Evolutionary conservation across 352 stramenopile genomes (phyloP), one percentile per base, ranked within the genome.

Genomic region (Phytopythium sindhum): DNA sequence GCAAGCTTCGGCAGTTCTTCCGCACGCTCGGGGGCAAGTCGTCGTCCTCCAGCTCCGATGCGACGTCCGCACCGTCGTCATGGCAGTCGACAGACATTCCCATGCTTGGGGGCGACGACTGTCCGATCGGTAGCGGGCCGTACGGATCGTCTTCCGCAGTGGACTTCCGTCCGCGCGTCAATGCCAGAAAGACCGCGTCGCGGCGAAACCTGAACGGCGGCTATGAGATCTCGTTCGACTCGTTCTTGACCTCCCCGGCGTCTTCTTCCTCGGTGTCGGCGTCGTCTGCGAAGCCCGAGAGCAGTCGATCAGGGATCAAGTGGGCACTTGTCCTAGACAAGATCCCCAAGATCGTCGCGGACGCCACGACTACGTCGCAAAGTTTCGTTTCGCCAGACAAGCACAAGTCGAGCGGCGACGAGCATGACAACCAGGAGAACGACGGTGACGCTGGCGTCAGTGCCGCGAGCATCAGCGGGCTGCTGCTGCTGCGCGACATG

Each of bases 1-100:
- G 83, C 68, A 85, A 81, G 58, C 64, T 85, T 59, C 75, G 74
- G 53, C 69, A 66, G 11, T 85, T 85, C 51, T 80, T 85, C 66
- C 76, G 74, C 62, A 71, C 72, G 28, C 66, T 85, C 45, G 69
- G 69, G 31, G 74, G 74, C 45, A 85, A 80, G 52, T 64, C 77
- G 44, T 69, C 73, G 28, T 56, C 64, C 15, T 54, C 66, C n/a
- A 57, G 66, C 3, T 63, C 66, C 8, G 63, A 60, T 2, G 15
- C 19, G 23, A 57, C 47, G 45, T 35, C 42, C 14, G 61, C 62
- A 17, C 29, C 63, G 2, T 51, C 12, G 2, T 26, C 68, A 6
- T 44, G n/a, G 57, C 8, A 1, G 11, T 37, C 41, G 17, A 37
- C 11, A 14, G 44, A 57, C 45, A 48, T 57, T 17, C 14, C 58